Conservation (phyloP, 257 asterid species). For the Petunia secreta region DNA sequence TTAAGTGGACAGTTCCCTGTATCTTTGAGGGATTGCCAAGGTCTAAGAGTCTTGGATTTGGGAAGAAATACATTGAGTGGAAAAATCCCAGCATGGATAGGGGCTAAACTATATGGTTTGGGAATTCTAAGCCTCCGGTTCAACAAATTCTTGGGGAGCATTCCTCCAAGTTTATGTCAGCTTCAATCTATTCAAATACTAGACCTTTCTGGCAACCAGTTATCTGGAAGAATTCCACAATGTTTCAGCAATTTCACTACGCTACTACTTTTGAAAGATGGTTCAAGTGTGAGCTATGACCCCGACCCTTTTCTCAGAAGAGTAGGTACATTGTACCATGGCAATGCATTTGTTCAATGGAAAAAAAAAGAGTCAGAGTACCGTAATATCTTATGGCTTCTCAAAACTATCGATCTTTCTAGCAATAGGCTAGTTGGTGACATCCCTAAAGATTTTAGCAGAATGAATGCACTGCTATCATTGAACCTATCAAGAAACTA, state of each 20-base stretch:
- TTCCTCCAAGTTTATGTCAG: conserved; percentile 42
- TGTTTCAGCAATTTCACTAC: conserved; percentile 38
- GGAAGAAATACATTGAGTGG: conserved; percentile 44
- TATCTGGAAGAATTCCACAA: conserved; percentile 41
- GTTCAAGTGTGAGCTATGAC: conserved; percentile 17
- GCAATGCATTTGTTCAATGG: conserved; percentile 26
- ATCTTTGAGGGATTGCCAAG: conserved; percentile 31
- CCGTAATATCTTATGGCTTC: conserved; percentile 11
- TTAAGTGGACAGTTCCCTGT: conserved; percentile 40
- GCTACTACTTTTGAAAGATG: neutral
- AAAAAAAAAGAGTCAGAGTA: conserved; percentile 17
- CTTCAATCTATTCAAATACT: conserved; percentile 40
- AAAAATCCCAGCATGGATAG: conserved; percentile 40
- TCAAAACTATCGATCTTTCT: conserved; percentile 33
- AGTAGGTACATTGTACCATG: conserved; percentile 8
- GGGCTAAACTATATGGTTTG: neutral
- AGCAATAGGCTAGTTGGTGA: conserved; percentile 33
- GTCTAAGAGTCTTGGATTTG: conserved; percentile 35
- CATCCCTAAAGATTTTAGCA: conserved; percentile 33
- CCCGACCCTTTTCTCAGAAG: neutral
- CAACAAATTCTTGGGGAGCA: conserved; percentile 36
- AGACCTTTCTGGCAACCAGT: conserved; percentile 44
- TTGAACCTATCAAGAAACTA: conserved; percentile 43
- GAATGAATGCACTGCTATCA: conserved; percentile 33
- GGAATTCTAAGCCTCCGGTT: conserved; percentile 27